These are phyloP conservation scores for Candida dendrica DNA, from an alignment of 805 yeast species.

Conservation along the genomic window DNA sequence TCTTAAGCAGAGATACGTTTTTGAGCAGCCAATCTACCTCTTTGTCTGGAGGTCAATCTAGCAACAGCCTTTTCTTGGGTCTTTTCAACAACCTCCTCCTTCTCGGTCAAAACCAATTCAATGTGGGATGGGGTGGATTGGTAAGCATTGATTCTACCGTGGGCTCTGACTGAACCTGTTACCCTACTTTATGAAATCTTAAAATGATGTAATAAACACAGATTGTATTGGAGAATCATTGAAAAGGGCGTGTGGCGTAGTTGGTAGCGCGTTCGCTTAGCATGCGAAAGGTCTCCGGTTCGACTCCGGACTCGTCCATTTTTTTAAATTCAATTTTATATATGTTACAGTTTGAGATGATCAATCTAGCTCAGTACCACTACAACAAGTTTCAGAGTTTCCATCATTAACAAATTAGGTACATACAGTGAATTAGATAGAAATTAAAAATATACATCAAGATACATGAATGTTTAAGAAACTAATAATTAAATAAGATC, in stretches of 20 bases:
- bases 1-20: conserved; percentile 74
- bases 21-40: conserved; percentile 84
- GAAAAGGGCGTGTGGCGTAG: conserved; percentile 81
- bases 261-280: conserved; percentile 79
- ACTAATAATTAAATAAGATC: too few relatives aligned
- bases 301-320: conserved; percentile 71
- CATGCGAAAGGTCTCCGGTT: conserved; percentile 77
- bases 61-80: conserved; percentile 64
- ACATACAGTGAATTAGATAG: too few relatives aligned
- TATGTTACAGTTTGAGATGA: too few relatives aligned
- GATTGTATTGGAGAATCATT: too few relatives aligned
- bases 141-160: conserved; percentile 99
- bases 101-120: conserved; percentile 94
- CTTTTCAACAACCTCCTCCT: conserved; percentile 89
- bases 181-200: too few relatives aligned
- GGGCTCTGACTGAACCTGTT: too few relatives aligned
- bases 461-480: too few relatives aligned
- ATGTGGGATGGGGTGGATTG: conserved; percentile 98
- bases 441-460: too few relatives aligned
- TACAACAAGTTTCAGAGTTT: too few relatives aligned
- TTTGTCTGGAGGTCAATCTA: conserved; percentile 85
- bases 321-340: conserved; percentile 14
- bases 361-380: too few relatives aligned
- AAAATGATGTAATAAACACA: too few relatives aligned
- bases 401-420: too few relatives aligned